A percentile compares a stretch with the other conserved stretches of the same genome.
phyloP scores from a whole-genome alignment of 176 grass and related monocot genomes.

The Typha latifolia region DNA sequence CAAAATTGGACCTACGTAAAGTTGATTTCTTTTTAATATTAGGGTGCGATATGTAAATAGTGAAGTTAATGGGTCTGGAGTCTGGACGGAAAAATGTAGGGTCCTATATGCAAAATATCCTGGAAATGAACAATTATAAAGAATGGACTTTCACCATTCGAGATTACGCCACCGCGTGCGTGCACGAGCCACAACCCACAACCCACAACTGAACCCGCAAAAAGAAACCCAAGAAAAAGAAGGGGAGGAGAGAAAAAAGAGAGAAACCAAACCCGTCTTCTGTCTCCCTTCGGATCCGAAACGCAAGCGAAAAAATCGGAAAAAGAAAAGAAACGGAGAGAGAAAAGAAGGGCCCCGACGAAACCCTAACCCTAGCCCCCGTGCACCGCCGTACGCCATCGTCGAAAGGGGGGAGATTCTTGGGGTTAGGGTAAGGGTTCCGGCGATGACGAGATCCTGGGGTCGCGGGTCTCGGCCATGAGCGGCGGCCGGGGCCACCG shows the following conservation, averaged over 20 bases:
- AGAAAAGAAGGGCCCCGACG: slow-evolving; percentile 36
- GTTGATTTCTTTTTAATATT: too few species aligned
- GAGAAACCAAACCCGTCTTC: slow-evolving; percentile 28
- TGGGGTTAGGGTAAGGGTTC: slow-evolving; percentile 11
- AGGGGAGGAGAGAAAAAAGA: slow-evolving; percentile 11
- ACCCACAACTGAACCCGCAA: not conserved
- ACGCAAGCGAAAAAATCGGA: slow-evolving; percentile 50
- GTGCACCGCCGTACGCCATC: slow-evolving; percentile 8
- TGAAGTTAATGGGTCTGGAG: too few species aligned
- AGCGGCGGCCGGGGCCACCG: slow-evolving; percentile 18
- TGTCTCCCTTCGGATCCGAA: slow-evolving; percentile 58
- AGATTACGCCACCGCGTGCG: not conserved
- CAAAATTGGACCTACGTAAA: too few species aligned
- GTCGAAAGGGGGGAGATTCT: slow-evolving; percentile 17
- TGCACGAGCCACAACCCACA: too few species aligned
- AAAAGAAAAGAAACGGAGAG: slow-evolving; percentile 26
- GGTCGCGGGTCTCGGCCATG: slow-evolving; percentile 28
- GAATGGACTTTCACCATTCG: too few species aligned
- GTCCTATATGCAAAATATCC: too few species aligned
- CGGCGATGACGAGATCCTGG: slow-evolving; percentile 26
- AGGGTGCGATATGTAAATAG: too few species aligned
- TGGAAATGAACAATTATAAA: too few species aligned
- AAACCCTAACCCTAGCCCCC: slow-evolving; percentile 93
- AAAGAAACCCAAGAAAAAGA: not conserved
- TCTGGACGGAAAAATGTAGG: too few species aligned